Base-by-base conservation (phyloP, 768 basidiomycete genomes). In the Cystofilobasidium bisporidii region DNA sequence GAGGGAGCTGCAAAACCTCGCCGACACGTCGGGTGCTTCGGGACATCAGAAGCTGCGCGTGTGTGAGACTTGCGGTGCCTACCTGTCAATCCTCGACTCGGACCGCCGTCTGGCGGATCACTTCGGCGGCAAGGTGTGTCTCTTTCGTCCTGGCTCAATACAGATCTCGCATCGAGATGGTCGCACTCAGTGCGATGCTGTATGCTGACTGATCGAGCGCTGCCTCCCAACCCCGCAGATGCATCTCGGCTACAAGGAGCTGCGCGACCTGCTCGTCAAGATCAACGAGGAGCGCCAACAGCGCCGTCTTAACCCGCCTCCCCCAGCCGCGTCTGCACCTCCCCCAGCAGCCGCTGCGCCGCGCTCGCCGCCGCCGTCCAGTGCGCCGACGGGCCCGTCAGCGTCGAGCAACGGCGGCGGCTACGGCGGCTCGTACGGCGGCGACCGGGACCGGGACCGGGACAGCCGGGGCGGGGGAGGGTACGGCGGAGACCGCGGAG, bases 1-100 rank as follows among this genome's bases (percentile, higher is more conserved):
- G 88, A 87, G 90, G 66, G 96, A 98, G 74, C 81, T 98, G 55
- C 92, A 96, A 78, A 87, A 92, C 77, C 81, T 99, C 71, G 96
- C 94, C 48, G 96, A 99, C 76, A 98, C 91, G 36, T 94, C 93
- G 47, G 96, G 96, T 65, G 96, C 96, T 8, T 96, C 92, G 65
- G 96, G 96, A n/a, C 96, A 99, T 81, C 96, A 99, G 79, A 98
- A 98, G 79, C 81, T 99, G 73, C 87, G 96, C 70, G 96, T 99
- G n/a, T 98, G 96, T 80, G 96, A 99, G 80, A 93, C 97, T 33
- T 99, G 96, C 76, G 96, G 96, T 73, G 96, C 96, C n/a, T 98
- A 98, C 81, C 83, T 99, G 55, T 94, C 91, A 20, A 90, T 99
- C 43, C 82, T 98, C 58, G 96, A 99, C 79, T 97, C 94, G 67